Base-by-base conservation (phyloP, 306 rosid genomes). In the Glycine latifolia region DNA sequence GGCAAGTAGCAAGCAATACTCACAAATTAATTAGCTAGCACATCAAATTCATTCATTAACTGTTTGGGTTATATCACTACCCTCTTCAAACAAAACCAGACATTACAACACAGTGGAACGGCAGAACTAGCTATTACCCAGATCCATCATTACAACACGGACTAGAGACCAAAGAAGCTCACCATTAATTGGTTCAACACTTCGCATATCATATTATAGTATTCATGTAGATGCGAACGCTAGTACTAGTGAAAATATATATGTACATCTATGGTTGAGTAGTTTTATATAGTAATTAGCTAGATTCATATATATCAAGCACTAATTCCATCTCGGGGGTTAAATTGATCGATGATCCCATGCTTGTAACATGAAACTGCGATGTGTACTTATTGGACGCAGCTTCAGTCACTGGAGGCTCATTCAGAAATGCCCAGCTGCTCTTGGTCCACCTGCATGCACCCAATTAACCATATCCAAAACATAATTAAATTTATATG, bases 341-440 rank as follows among this genome's bases (percentile, higher is more conserved):
- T 26, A 10, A 71, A 46, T 56, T 26, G 31, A 26, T 26, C 35
- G 89, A 61, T n/a, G 84, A 17, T 49, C 89, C 78, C 80, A 71
- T 2, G 41, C 33, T 48, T 26, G 97, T 86, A 1, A 91, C 88
- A 17, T 91, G 88, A 82, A 86, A 89, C 88, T 94, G 97, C 3
- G 97, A 33, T 0, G 72, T 77, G 66, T 90, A 90, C 63, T 79
- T 87, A 71, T 84, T 80, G 46, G 94, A 16, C n/a, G 92, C 75
- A 44, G 77, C 67, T 86, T 94, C 97, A 1, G 0, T 48, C 58
- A 43, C 59, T 2, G 97, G 97, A 10, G 95, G 91, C 44, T 94
- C 97, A 49, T 94, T 94, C 75, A 94, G 91, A 91, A 94, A 94
- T 11, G 98, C 98, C 97, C 87, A 94, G 79, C 68, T 92, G 75